phyloP scores from a whole-genome alignment of 495 filamentous ascomycete genomes.

The Aspergillus incahuasiensis region DNA sequence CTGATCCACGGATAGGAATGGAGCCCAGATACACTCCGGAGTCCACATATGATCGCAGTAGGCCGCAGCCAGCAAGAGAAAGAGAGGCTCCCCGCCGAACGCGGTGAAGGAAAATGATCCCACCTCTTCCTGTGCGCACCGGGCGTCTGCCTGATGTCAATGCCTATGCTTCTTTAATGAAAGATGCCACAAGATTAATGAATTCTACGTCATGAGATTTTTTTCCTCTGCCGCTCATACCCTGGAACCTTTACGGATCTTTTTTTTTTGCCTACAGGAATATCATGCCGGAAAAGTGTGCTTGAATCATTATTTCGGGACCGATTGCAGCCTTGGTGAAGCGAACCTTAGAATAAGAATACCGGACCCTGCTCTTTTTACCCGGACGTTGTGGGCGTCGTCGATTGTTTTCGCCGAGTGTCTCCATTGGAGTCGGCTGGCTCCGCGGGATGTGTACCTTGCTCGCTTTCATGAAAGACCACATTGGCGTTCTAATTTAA shows the following conservation, averaged over 20 bases:
- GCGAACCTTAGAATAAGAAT: constrained; percentile 19
- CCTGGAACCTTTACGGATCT: constrained; percentile 9
- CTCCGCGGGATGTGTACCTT: constrained; percentile 13
- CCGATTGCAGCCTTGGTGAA: constrained; percentile 19
- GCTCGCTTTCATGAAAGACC: constrained; percentile 4
- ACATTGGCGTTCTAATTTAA: constrained; percentile 22
- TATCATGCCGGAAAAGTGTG: constrained; percentile 18
- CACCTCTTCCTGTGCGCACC: constrained; percentile 8
- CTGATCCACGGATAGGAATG: constrained; percentile 47
- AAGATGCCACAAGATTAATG: constrained; percentile 20
- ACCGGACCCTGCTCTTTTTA: constrained; percentile 20
- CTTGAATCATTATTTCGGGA: constrained; percentile 18
- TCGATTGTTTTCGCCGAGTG: constrained; percentile 13
- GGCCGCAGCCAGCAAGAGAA: constrained; percentile 41
- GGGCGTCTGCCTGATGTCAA: constrained; percentile 1
- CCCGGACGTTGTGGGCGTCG: constrained; percentile 19
- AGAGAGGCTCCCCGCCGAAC: constrained; percentile 38
- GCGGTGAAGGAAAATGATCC: constrained; percentile 27
- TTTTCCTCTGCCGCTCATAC: constrained; percentile 5
- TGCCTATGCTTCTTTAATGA: constrained; percentile 18
- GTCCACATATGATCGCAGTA: constrained; percentile 37
- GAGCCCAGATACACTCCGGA: constrained; percentile 46
- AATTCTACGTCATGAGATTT: constrained; percentile 15
- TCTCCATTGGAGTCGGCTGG: constrained; percentile 15
- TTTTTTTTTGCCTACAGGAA: constrained; percentile 17